These are phyloP conservation scores for Nemania sp. DNA, from an alignment of 2,329 filamentous ascomycete genomes.

Conservation along the genomic window DNA sequence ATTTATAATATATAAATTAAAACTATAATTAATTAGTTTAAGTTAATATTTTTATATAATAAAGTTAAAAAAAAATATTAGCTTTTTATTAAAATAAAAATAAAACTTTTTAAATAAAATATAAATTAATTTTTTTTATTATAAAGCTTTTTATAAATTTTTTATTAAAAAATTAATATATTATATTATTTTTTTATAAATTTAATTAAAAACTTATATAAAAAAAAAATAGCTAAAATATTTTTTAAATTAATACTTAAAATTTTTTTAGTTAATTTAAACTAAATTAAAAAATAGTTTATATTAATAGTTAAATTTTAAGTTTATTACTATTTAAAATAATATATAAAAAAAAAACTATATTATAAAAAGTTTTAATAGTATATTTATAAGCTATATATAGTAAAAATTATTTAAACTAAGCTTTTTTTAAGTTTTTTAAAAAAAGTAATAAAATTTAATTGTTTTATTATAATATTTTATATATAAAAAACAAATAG, in stretches of 20 bases:
- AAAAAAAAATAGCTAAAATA: conserved; percentile 13
- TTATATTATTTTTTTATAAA: conserved; percentile 16
- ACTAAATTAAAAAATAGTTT: conserved; percentile 3
- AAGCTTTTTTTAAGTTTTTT: too few relatives aligned
- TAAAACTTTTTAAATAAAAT: conserved; percentile 7
- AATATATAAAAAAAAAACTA: too few relatives aligned
- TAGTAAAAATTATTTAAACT: too few relatives aligned
- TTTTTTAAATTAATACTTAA: conserved; percentile 12
- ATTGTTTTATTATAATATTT: too few relatives aligned
- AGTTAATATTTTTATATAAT: conserved; percentile 5
- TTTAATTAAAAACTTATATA: conserved; percentile 17
- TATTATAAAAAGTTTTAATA: too few relatives aligned
- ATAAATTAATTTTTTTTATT: conserved; percentile 6
- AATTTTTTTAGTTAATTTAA: conserved; percentile 13
- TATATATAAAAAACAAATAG: too few relatives aligned
- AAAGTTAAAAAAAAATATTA: not conserved
- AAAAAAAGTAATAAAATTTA: too few relatives aligned
- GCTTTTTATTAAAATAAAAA: conserved; percentile 2
- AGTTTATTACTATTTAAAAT: too few relatives aligned
- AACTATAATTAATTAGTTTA: conserved; percentile 8
- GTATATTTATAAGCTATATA: too few relatives aligned
- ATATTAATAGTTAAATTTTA: too few relatives aligned
- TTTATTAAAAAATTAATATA: not conserved
- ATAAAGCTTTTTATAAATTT: too few relatives aligned
- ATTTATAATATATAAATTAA: not conserved